These are phyloP conservation scores for Rhodotorula mucilaginosa DNA, from an alignment of 1,284 basidiomycete genomes.

Conservation along the genomic window DNA sequence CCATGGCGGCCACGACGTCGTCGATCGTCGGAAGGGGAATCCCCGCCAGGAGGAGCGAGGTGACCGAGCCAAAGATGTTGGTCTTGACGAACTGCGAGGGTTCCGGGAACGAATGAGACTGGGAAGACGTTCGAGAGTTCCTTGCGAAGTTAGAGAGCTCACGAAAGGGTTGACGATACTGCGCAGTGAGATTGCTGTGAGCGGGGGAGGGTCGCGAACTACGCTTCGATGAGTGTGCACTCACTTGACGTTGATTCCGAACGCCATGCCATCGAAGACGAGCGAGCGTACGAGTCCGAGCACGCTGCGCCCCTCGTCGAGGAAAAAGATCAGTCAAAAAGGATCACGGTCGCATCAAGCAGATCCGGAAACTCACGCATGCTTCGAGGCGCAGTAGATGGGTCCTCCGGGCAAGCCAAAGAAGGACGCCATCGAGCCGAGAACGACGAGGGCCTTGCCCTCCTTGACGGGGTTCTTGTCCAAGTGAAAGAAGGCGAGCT, in stretches of 20 bases:
- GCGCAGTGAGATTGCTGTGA: constrained; percentile 43
- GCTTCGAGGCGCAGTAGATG: constrained; percentile 55
- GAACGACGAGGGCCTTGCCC: constrained; percentile 53
- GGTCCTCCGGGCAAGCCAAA: constrained; percentile 53
- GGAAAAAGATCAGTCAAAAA: no score
- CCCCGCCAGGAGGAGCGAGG: constrained; percentile 56
- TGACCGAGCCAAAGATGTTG: constrained; percentile 51
- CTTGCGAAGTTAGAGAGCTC: background rate
- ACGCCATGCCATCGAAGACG: constrained; percentile 47
- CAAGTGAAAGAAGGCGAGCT: constrained; percentile 33
- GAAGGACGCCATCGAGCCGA: constrained; percentile 59
- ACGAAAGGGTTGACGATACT: constrained; percentile 50
- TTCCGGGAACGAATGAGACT: background rate
- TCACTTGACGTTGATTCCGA: constrained; percentile 56
- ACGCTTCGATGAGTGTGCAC: background rate
- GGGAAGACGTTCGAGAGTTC: background rate
- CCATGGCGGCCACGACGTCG: constrained; percentile 38
- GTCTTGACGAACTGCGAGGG: constrained; percentile 45
- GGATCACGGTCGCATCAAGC: no score
- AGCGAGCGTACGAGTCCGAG: constrained; percentile 60
- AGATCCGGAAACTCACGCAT: background rate
- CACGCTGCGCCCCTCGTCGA: constrained; percentile 13
- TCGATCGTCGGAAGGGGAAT: constrained; percentile 50
- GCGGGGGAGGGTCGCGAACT: no score
- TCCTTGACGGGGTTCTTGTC: constrained; percentile 18